Evolutionary conservation across 495 filamentous ascomycete species (phyloP).

Genomic region (Lentithecium fluviatile): DNA sequence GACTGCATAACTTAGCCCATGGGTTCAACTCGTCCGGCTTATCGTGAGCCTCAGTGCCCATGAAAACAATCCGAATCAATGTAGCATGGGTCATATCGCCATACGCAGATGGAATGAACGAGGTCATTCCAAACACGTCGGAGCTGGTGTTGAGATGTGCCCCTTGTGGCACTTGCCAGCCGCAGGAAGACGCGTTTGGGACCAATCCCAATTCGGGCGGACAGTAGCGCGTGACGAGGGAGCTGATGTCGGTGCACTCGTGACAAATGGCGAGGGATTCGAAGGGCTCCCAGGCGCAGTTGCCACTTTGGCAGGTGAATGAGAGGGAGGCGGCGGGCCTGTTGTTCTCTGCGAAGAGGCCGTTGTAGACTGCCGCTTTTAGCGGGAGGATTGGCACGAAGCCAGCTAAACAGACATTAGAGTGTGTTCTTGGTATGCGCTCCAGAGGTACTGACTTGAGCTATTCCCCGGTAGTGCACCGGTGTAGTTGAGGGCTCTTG

Average conservation of each 20-base stretch:
- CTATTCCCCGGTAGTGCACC: background rate
- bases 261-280: constrained; percentile 39
- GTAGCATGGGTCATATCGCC: constrained; percentile 35
- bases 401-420: constrained; percentile 7
- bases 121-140: constrained; percentile 15
- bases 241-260: constrained; percentile 38
- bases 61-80: constrained; percentile 34
- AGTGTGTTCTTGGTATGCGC: background rate
- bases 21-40: constrained; percentile 3
- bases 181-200: constrained; percentile 3
- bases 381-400: constrained; percentile 41
- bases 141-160: background rate
- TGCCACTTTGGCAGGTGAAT: constrained; percentile 36
- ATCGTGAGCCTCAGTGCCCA: constrained; percentile 10
- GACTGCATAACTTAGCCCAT: constrained; percentile 6
- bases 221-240: constrained; percentile 35
- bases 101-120: constrained; percentile 21
- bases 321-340: constrained; percentile 26
- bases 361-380: constrained; percentile 42
- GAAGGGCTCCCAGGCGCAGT: constrained; percentile 38
- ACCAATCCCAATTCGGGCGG: background rate
- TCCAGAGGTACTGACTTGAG: background rate
- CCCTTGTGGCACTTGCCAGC: constrained; percentile 7
- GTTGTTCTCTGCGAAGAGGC: constrained; percentile 39
- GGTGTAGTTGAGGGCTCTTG: background rate